Evolutionary conservation across 495 filamentous ascomycete species (phyloP).

Genomic region (Hyphodiscus hymeniophilus): DNA sequence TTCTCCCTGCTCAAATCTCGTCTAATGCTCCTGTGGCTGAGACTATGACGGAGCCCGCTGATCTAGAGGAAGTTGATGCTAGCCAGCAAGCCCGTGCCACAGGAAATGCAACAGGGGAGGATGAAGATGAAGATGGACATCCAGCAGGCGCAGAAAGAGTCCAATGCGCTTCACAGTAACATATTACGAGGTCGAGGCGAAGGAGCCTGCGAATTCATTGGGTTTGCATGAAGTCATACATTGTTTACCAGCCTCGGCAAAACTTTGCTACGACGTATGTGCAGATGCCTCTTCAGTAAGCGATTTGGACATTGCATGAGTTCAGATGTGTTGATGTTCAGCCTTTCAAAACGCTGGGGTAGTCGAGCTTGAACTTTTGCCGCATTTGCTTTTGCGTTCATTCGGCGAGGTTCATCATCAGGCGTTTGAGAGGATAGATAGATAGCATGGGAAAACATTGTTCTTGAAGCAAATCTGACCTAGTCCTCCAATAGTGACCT

Average conservation of each 20-base stretch:
- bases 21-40: slow-evolving; percentile 59
- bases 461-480: not conserved
- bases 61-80: slow-evolving; percentile 79
- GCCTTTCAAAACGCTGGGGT: too few species aligned
- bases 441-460: slow-evolving; percentile 17
- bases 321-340: not conserved
- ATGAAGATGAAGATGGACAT: slow-evolving; percentile 78
- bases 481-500: too few species aligned
- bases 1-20: slow-evolving; percentile 65
- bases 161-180: slow-evolving; percentile 94
- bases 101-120: slow-evolving; percentile 61
- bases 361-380: not conserved
- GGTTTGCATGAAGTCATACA: slow-evolving; percentile 4
- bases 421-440: slow-evolving; percentile 26
- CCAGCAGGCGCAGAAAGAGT: slow-evolving; percentile 77
- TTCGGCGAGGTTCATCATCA: slow-evolving; percentile 4
- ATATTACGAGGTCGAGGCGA: not conserved
- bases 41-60: slow-evolving; percentile 74
- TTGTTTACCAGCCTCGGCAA: slow-evolving; percentile 7
- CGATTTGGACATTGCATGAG: not conserved
- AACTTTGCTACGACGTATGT: not conserved
- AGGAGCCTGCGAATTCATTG: slow-evolving; percentile 3
- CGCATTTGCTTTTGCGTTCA: slow-evolving; percentile 5
- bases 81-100: slow-evolving; percentile 65
- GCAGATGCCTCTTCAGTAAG: not conserved